Conservation (phyloP, 768 basidiomycete genomes). For the Calvatia gigantea region DNA sequence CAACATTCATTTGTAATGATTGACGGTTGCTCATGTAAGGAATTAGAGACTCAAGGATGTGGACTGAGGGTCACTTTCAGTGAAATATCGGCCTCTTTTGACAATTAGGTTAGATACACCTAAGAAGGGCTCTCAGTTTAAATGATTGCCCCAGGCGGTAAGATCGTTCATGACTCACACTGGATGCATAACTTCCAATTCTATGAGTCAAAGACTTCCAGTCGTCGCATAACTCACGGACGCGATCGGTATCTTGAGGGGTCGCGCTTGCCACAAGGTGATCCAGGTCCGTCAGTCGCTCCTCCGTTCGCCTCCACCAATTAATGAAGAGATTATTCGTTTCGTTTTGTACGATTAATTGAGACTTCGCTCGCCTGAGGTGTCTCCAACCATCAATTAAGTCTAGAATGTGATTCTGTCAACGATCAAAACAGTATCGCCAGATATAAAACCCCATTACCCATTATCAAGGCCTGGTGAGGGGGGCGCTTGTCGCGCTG, state of each 20-base stretch:
- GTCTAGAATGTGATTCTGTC: not conserved
- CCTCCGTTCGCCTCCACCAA: not conserved
- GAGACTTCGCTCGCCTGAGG: not conserved
- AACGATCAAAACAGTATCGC: not conserved
- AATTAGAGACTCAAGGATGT: too few relatives aligned
- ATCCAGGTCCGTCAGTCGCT: not conserved
- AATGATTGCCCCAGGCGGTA: not conserved
- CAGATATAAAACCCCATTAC: not conserved
- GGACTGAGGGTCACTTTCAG: too few relatives aligned
- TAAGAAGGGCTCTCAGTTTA: not conserved
- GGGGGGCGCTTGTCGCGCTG: not conserved
- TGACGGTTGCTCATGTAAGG: too few relatives aligned
- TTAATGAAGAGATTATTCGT: not conserved
- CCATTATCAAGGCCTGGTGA: not conserved
- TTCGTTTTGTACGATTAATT: not conserved
- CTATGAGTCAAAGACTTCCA: not conserved
- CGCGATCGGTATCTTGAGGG: not conserved
- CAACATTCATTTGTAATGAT: too few relatives aligned
- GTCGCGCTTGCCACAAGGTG: not conserved
- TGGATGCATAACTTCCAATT: not conserved
- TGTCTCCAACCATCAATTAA: not conserved
- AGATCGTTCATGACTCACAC: not conserved
- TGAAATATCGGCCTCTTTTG: too few relatives aligned
- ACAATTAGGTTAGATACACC: not conserved
- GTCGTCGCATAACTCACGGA: not conserved